Base-by-base conservation (phyloP, 2,329 filamentous ascomycete species). In the Penicillium palitans region DNA sequence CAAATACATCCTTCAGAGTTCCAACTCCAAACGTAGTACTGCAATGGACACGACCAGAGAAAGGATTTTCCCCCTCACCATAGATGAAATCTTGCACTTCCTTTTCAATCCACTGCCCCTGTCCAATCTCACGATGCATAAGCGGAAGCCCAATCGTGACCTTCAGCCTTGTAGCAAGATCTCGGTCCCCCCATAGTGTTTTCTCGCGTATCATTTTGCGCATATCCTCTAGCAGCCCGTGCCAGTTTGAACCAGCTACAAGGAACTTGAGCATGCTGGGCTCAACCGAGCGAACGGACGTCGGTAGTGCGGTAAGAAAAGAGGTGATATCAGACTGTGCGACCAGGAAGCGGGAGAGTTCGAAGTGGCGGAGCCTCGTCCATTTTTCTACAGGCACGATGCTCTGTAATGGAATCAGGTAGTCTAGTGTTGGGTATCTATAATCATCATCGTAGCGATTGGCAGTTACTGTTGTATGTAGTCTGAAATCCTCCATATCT, bases 401-500 rank as follows among this genome's bases (percentile, higher is more conserved):
- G 25, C 25, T 25, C 25, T 25, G 25, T 25, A 25, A 25, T 31
- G 10, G 29, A 31, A 31, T 12, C 29, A 31, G 29, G 29, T 12
- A 7, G 29, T 12, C 9, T 31, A 31, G 9, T 12, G 10, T 12
- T 31, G 29, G 9, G 29, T 31, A 31, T 10, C 29, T 7, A 12
- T 4, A 31, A 33, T 15, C 12, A 6, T 33, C 9, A 31, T 31
- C 10, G 9, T 31, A 31, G 9, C 35, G 4, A 33, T 50, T 29
- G 4, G 17, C 19, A 15, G 12, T 25, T 21, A 24, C 25, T 44
- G 46, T 39, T 6, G 21, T 51, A 29, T 40, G 40, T 8, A 51
- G 17, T 40, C 40, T 56, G 1, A 73, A 72, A 31, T 31, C 10
- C 29, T 31, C 29, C 29, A 31, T 13, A 13, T 31, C 29, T 31